phyloP scores from a whole-genome alignment of 257 asterid species.

The Sherardia arvensis region DNA sequence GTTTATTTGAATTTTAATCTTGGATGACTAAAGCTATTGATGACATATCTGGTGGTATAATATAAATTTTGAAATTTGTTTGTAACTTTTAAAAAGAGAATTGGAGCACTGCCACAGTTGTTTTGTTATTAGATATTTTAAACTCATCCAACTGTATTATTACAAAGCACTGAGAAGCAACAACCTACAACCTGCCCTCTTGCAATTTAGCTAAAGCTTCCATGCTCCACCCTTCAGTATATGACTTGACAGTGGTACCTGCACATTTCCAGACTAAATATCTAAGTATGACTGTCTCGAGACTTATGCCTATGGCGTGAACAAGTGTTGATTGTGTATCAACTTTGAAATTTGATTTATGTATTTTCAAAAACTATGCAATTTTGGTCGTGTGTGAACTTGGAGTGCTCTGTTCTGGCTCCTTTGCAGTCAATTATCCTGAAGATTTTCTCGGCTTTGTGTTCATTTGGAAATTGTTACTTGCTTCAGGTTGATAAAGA shows the following conservation, averaged over 20 bases:
- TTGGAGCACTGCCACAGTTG: too few relatives aligned
- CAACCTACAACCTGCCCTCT: too few relatives aligned
- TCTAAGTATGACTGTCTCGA: neutral
- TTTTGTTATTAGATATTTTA: too few relatives aligned
- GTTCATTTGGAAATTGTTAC: conserved; percentile 8
- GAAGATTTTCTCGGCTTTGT: neutral
- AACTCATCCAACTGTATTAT: conserved; percentile 53
- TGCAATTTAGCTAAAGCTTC: conserved; percentile 61
- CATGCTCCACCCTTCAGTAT: conserved; percentile 23
- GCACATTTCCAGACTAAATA: neutral
- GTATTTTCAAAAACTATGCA: neutral
- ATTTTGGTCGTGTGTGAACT: neutral
- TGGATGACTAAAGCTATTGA: too few relatives aligned
- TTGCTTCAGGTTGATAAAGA: conserved; percentile 80
- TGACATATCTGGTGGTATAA: too few relatives aligned
- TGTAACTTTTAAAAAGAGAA: too few relatives aligned
- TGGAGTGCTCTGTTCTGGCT: neutral
- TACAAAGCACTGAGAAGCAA: conserved; percentile 44
- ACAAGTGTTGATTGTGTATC: neutral
- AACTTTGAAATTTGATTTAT: neutral
- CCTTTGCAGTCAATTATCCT: neutral
- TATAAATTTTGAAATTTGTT: too few relatives aligned
- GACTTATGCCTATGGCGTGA: neutral
- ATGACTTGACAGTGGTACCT: conserved; percentile 47
- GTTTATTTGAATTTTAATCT: too few relatives aligned